Base-by-base conservation (phyloP, 1,284 basidiomycete genomes). In the Ceratobasidium sp. region DNA sequence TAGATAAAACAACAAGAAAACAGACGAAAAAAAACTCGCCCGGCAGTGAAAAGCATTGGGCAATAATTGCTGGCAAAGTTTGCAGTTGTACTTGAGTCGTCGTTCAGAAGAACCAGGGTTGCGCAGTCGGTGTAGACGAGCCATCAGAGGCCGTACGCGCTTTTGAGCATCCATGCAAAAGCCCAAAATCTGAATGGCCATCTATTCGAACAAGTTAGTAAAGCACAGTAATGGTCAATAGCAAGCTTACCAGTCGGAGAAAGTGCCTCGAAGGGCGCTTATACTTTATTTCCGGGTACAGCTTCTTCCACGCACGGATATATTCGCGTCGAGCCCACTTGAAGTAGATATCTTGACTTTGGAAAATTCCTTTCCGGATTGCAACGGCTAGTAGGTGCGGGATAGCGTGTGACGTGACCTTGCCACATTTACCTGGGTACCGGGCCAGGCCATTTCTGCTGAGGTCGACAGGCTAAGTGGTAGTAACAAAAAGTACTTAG, bases 121-220 rank as follows among this genome's bases (percentile, higher is more conserved):
- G n/a, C n/a, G n/a, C n/a, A n/a, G n/a, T n/a, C n/a, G n/a, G n/a
- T n/a, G n/a, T n/a, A n/a, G n/a, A n/a, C n/a, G n/a, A n/a, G n/a
- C n/a, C n/a, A n/a, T n/a, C n/a, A n/a, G n/a, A n/a, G n/a, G n/a
- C n/a, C n/a, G n/a, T n/a, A n/a, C n/a, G n/a, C n/a, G n/a, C n/a
- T n/a, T n/a, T n/a, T n/a, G n/a, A n/a, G n/a, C n/a, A n/a, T n/a
- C n/a, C n/a, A n/a, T n/a, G 13, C 23, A 28, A 28, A 50, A 46
- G 12, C 66, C 48, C 2, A 46, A 68, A 23, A 50, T 50, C 10
- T 33, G 66, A 20, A 26, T 42, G 3, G 52, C 46, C 66, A 68
- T 68, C 66, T 68, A 12, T n/a, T n/a, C n/a, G n/a, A n/a, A n/a
- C n/a, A 68, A 4, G 26, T 5, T n/a, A 17, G 15, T 66, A n/a